A percentile compares a stretch with the other conserved stretches of the same genome.
Evolutionary conservation across 2,329 filamentous ascomycete species (phyloP).

Genomic region (Bipolaris gigantea): DNA sequence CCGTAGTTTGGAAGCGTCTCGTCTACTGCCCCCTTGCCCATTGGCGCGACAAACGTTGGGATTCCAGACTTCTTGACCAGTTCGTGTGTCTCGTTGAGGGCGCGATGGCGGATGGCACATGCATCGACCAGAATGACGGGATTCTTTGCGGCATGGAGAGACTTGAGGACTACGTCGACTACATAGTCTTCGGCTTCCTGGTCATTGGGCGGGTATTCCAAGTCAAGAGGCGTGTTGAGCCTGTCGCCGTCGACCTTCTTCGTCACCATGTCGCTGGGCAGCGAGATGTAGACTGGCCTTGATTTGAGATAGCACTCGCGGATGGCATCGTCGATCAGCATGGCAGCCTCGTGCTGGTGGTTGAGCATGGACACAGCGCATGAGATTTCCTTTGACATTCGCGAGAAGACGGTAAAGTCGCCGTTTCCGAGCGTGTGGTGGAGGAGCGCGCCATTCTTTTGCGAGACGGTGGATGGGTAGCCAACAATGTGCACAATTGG

Average conservation of each 20-base stretch:
- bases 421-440: constrained; percentile 57
- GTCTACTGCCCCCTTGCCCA: constrained; percentile 84
- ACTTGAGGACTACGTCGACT: constrained; percentile 75
- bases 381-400: constrained; percentile 75
- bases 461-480: constrained; percentile 47
- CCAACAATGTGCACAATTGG: constrained; percentile 54
- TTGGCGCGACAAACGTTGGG: constrained; percentile 84
- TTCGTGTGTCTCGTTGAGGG: constrained; percentile 70
- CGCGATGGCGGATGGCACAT: constrained; percentile 76
- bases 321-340: constrained; percentile 76
- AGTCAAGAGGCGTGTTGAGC: constrained; percentile 70
- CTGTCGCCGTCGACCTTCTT: constrained; percentile 74
- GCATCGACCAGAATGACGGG: constrained; percentile 82
- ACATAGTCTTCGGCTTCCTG: constrained; percentile 75
- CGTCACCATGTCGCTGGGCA: constrained; percentile 79
- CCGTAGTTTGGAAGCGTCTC: constrained; percentile 76
- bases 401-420: constrained; percentile 79
- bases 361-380: constrained; percentile 71
- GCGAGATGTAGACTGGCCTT: constrained; percentile 79
- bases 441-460: constrained; percentile 48
- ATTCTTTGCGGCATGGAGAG: constrained; percentile 70
- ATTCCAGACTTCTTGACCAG: constrained; percentile 73
- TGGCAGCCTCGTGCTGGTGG: constrained; percentile 68
- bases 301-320: constrained; percentile 73
- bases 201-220: constrained; percentile 67